Base-by-base conservation (phyloP, 495 filamentous ascomycete species). In the Thozetella sp. region DNA sequence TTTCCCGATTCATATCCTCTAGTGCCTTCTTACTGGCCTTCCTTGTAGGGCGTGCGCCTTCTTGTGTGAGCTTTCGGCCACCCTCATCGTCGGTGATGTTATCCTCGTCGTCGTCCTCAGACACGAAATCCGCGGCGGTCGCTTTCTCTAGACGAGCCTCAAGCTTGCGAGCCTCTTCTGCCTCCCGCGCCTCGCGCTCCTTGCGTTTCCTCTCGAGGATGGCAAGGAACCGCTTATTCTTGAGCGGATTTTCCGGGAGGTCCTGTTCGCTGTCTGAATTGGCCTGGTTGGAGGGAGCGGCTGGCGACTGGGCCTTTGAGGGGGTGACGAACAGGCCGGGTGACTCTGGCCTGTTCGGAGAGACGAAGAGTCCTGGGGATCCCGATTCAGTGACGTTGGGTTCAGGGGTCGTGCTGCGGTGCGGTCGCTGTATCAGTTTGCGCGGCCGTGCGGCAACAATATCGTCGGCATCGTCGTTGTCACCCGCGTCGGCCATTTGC, bases 1-100 rank as follows among this genome's bases (percentile, higher is more conserved):
- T 97, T 73, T 98, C 95, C 46, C 91, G 82, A 57, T 86, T 86
- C 88, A 98, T 97, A 67, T 98, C 94, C 72, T 97, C 91, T n/a
- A 97, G 57, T 0, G 96, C 95, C 77, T 94, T 97, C 77, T 96
- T 98, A 76, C 93, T 92, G 2, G 95, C 95, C 65, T 93, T 97
- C 1, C 95, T 86, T 2, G 89, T 77, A 3, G 92, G 90, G 6
- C 87, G 85, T 15, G 85, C 72, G 9, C 46, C 65, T 30, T 88
- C 78, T 58, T 91, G 88, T 1, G 85, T 85, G 26, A 91, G 70
- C 58, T 81, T 86, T 30, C 78, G 74, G 4, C 76, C 88, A 27
- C 79, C 83, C 10, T 76, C 79, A 34, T 83, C 83, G 60, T 89
- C 84, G 11, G 78, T 80, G 57, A 83, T 77, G 25, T 74, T 77